Base-by-base conservation (phyloP, 805 yeast genomes). In the Candida michaelii region DNA sequence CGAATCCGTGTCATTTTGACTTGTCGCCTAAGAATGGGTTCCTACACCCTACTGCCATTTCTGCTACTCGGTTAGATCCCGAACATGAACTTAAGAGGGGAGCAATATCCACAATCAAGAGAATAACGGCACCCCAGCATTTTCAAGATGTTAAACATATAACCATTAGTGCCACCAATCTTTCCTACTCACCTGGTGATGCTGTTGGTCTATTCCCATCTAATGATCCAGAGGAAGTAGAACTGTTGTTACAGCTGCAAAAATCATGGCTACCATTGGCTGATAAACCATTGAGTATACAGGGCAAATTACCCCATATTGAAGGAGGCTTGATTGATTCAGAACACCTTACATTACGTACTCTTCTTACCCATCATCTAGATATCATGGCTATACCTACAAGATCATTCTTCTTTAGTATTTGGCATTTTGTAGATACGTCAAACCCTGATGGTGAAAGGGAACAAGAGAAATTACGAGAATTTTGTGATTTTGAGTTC, bases 71-170 rank as follows among this genome's bases (percentile, higher is more conserved):
- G 33, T 21, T 14, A 15, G 27, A n/a, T 12, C 18, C 19, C 6
- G 39, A 27, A 2, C 21, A n/a, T 8, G 27, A 23, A 5, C 23
- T 38, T 27, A 36, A 32, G 14, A 30, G 4, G 24, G 95, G 85
- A 0, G 63, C 50, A 8, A 71, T 90, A 5, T 43, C 48, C 0
- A 34, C 47, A 1, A 88, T 88, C 54, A 48, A 62, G 0, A 64
- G 96, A 44, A 65, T 93, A 12, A 91, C 98, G 0, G 60, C 77
- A 0, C 46, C 50, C 0, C 82, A 79, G 39, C 98, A 93, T 65
- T 89, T 88, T 64, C 98, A 93, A 61, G 98, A 93, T 58, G 95
- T 91, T 1, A 71, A 97, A 29, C 79, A 76, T 41, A 60, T 89
- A 11, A 55, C 59, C 0, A 65, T 88, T 13, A 60, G 65, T 19